Percentiles rank a stretch among this genome's conserved stretches.
These are phyloP conservation scores for Helianthus tuberosus DNA, from an alignment of 129 eudicot species.

Conservation along the genomic window DNA sequence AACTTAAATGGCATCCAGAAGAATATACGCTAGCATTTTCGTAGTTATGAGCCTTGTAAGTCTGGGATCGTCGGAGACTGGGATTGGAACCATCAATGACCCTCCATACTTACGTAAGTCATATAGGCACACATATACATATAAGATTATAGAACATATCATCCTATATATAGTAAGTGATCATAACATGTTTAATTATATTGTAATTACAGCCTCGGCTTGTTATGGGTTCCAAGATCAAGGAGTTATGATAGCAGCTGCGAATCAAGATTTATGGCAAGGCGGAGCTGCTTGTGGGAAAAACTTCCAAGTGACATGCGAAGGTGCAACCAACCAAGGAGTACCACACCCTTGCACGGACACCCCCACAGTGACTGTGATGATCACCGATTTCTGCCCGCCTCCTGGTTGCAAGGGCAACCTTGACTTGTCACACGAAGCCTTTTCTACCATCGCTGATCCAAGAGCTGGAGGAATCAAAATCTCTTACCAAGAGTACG, in stretches of 20 bases:
- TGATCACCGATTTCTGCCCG: conserved; percentile 2
- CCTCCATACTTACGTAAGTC: background rate
- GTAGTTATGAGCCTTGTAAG: background rate
- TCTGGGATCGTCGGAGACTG: background rate
- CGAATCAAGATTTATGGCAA: conserved; percentile 5
- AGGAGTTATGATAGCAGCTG: conserved; percentile 6
- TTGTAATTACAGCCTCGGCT: conserved; percentile 2
- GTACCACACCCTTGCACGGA: background rate
- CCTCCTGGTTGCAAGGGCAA: conserved; percentile 9
- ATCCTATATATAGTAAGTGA: background rate
- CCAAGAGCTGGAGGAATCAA: background rate
- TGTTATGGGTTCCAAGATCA: conserved; percentile 7
- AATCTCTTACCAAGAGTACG: conserved; percentile 6
- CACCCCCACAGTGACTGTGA: background rate
- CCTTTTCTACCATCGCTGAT: conserved; percentile 1
- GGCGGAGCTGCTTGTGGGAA: conserved; percentile 8
- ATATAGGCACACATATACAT: background rate
- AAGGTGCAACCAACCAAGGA: conserved; percentile 3
- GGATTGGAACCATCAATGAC: conserved; percentile 12
- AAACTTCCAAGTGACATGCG: background rate
- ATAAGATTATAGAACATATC: background rate
- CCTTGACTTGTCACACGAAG: conserved; percentile 9
- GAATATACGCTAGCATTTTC: background rate
- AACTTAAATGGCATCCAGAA: conserved; percentile 3
- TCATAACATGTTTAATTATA: background rate